Base-by-base conservation (phyloP, 805 yeast species). In the Spathaspora hagerdaliae region DNA sequence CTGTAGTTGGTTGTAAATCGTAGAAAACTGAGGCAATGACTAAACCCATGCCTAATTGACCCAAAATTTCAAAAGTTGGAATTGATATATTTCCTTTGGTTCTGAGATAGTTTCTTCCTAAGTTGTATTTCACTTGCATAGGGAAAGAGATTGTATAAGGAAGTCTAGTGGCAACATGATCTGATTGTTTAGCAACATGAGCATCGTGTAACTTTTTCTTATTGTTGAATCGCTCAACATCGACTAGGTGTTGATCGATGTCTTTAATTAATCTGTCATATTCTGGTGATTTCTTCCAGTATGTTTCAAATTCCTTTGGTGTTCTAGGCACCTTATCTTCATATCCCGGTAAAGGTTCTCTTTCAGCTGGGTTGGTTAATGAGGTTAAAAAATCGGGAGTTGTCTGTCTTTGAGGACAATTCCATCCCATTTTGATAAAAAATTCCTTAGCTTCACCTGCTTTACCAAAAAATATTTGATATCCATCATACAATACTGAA, bases 351-450 rank as follows among this genome's bases (percentile, higher is more conserved):
- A 59, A 64, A 27, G 57, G 57, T 12, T 74, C 64, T 65, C 86
- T 74, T 46, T 81, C 85, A 31, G 71, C 73, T 12, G 83, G 85
- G 60, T 81, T 83, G 13, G 87, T 82, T 43, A 82, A 74, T 5
- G 85, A 73, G 12, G 87, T 82, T 56, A 82, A 73, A 57, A 71
- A 82, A 57, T 82, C 87, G 7, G 85, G 79, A 41, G 86, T 79
- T 3, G 85, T 78, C 71, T 79, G 82, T 69, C 87, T 76, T 41
- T 69, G 65, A 39, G 81, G 78, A 55, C 82, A 80, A 19, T 71
- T 65, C 67, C 68, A 82, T 34, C 87, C 87, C 85, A 82, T 78
- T 19, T 66, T 63, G 48, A 67, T 57, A 57, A 82, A 82, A 53
- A 69, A 82, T 12, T 61, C 72, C 53, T 73, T 62, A 42, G 78